A percentile compares a stretch with the other conserved stretches of the same genome.
phyloP scores from a whole-genome alignment of 1,284 basidiomycete genomes.

The Laetiporus sulphureus region DNA sequence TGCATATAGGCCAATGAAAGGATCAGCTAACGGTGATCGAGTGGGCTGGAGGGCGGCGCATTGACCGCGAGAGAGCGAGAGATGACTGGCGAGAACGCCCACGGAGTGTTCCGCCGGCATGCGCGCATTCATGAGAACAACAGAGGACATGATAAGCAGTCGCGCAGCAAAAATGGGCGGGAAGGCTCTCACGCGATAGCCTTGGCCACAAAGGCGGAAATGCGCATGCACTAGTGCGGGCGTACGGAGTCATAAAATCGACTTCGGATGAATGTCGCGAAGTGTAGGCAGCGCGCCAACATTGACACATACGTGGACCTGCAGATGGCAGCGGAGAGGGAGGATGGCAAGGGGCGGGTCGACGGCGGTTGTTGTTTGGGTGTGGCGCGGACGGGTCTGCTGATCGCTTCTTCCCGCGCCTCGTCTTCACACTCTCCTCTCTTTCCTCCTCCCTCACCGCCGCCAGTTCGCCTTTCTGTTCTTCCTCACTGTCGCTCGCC shows the following conservation, averaged over 20 bases:
- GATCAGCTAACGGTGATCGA: slow-evolving; percentile 2
- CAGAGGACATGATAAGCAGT: not conserved
- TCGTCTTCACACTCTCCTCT: slow-evolving; percentile 8
- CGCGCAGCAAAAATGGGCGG: not conserved
- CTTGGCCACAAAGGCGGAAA: not conserved
- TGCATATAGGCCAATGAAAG: no score
- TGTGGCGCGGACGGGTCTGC: slow-evolving; percentile 10
- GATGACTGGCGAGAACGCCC: slow-evolving; percentile 1
- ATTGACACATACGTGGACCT: not conserved
- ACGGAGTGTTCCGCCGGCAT: slow-evolving; percentile 1
- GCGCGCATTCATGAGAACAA: slow-evolving; percentile 1
- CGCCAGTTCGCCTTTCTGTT: slow-evolving; percentile 4
- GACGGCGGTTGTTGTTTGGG: slow-evolving; percentile 11
- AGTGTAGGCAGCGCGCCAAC: not conserved
- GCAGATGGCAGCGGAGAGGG: not conserved
- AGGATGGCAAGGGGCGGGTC: not conserved
- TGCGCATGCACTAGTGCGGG: no score
- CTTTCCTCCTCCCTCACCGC: slow-evolving; percentile 11
- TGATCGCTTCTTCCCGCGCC: slow-evolving; percentile 12
- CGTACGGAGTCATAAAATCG: not conserved
- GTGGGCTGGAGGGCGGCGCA: not conserved
- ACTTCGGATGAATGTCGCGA: not conserved
- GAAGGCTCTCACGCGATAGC: not conserved
- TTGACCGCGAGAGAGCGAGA: slow-evolving; percentile 1
- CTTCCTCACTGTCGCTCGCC: slow-evolving; percentile 1